A percentile compares a stretch with the other conserved stretches of the same genome.
Evolutionary conservation across 2,329 filamentous ascomycete species (phyloP).

Genomic region (Rachicladosporium sp.): DNA sequence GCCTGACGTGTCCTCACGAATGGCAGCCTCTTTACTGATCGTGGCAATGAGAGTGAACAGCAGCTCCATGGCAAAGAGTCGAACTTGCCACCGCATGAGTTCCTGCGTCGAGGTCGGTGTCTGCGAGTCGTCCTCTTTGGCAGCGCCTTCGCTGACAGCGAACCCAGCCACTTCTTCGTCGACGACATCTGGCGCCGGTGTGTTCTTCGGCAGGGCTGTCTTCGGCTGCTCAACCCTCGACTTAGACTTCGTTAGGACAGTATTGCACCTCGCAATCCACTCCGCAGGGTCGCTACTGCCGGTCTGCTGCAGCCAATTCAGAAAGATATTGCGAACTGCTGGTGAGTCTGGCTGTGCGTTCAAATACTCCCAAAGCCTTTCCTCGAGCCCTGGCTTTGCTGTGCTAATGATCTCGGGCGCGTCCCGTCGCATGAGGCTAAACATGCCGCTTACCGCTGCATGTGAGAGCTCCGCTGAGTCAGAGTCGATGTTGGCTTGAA

Average conservation of each 20-base stretch:
- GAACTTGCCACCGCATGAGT: conserved; percentile 86
- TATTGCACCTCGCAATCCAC: conserved; percentile 87
- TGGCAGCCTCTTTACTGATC: conserved; percentile 64
- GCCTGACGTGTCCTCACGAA: conserved; percentile 65
- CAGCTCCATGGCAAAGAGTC: conserved; percentile 84
- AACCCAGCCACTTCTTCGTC: conserved; percentile 97
- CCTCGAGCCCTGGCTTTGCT: conserved; percentile 68
- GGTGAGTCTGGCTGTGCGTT: conserved; percentile 66
- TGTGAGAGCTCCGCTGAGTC: conserved; percentile 58
- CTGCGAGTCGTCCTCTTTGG: conserved; percentile 30
- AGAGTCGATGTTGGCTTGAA: conserved; percentile 68
- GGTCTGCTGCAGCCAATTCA: conserved; percentile 88
- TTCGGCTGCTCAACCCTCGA: conserved; percentile 46
- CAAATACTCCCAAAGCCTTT: conserved; percentile 81
- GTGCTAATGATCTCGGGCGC: conserved; percentile 68
- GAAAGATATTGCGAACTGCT: conserved; percentile 73
- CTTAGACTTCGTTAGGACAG: conserved; percentile 77
- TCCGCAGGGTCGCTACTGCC: conserved; percentile 62
- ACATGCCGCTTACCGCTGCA: conserved; percentile 74
- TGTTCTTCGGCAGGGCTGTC: conserved; percentile 32
- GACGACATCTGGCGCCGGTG: conserved; percentile 61
- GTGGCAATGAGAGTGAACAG: conserved; percentile 71
- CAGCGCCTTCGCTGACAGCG: conserved; percentile 56
- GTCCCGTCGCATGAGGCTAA: conserved; percentile 90
- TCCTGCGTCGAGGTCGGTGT: conserved; percentile 52